Evolutionary conservation across 1,139 yeast species (phyloP), one percentile per base, ranked within the genome.

Genomic region (Suhomyces panamericanus): DNA sequence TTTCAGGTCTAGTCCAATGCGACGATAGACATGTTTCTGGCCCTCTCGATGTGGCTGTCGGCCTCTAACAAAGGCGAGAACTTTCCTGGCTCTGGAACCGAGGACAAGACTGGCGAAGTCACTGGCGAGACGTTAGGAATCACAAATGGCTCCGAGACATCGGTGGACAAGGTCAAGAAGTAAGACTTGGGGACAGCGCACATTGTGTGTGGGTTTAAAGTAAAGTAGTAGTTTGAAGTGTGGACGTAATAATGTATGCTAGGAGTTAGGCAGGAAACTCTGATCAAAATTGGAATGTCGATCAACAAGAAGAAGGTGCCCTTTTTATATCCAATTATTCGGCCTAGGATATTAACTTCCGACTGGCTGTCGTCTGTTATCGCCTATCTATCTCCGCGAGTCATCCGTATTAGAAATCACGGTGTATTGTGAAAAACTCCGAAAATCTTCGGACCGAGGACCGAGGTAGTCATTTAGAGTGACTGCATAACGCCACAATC

Each of bases 91-190:
- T 41, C 42, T 15, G 35, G 42, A 4, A 42, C 49, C 27, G 70
- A 63, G 3, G 46, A 42, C 37, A 67, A 57, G 20, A 53, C 47
- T 24, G 77, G 74, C 6, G 73, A 66, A 2, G 84, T 67, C 7
- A 75, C 75, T 34, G 88, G 88, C 2, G 87, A 81, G 40, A 82
- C 74, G 48, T 78, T 66, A 53, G 85, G 83, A 57, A 83, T 81
- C 38, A 83, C 73, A 58, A 82, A 83, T 53, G 90, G 88, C 60
- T 77, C 73, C 44, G 78, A 71, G 42, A 73, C 63, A 49, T 81
- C 83, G 43, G 80, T 73, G 38, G 85, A 74, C 61, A 84, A 75
- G 42, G 74, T 70, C 60, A 82, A 69, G 63, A 76, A 81, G 36
- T 30, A 32, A 36, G 28, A 30, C 12, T 35, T 26, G 63, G 48